phyloP scores from a whole-genome alignment of 2,329 filamentous ascomycete species.

The Penicillium sclerotigenum region DNA sequence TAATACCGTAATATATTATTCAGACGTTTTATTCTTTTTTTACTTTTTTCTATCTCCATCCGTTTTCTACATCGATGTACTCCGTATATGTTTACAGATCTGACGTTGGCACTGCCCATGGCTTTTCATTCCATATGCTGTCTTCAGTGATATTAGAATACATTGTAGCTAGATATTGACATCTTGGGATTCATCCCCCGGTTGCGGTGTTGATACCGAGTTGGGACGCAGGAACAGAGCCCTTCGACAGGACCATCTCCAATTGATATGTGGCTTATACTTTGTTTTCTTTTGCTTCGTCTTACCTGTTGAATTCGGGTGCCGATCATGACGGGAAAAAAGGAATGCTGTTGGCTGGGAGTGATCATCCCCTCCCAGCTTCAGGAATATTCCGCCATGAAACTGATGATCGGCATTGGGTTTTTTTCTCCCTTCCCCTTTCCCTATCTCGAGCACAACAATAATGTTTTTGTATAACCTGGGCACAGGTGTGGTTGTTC shows the following conservation, averaged over 20 bases:
- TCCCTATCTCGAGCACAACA: neutral
- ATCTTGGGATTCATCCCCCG: neutral
- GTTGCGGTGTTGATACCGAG: constrained; percentile 1
- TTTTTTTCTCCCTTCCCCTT: neutral
- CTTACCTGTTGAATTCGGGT: neutral
- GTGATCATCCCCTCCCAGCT: constrained; percentile 1
- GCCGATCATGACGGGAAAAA: constrained; percentile 7
- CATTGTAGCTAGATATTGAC: neutral
- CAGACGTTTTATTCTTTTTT: neutral
- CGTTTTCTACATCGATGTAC: neutral
- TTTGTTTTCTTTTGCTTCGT: neutral
- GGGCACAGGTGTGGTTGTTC: neutral
- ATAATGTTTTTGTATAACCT: neutral
- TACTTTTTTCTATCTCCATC: neutral
- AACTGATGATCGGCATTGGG: neutral
- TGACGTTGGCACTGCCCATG: neutral
- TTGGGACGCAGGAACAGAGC: constrained; percentile 1
- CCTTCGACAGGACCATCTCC: neutral
- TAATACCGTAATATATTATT: constrained; percentile 12
- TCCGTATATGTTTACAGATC: neutral
- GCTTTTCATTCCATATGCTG: neutral
- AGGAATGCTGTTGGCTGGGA: constrained; percentile 4
- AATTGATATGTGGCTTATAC: neutral
- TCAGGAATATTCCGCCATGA: neutral
- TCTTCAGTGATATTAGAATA: neutral